Evolutionary conservation across 306 rosid genomes (phyloP), one percentile per base, ranked within the genome.

Genomic region (Fagus sylvatica): DNA sequence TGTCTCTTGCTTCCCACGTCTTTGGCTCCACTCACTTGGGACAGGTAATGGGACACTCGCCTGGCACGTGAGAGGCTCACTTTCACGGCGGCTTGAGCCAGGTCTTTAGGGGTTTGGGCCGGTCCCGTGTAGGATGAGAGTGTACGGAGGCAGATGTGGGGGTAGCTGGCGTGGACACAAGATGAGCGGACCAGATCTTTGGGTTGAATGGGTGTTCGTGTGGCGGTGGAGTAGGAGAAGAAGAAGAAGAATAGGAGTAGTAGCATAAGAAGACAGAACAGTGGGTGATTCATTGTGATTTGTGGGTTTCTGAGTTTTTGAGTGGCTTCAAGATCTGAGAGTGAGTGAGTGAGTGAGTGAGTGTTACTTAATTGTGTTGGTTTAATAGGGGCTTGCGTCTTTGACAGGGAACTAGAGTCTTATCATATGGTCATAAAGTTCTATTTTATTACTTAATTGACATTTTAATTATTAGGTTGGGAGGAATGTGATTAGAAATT

Each of bases 141-240:
- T 11, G 98, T 89, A 1, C 80, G 85, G 53, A 90, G 54, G 86
- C 98, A 94, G 56, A 92, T 82, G 37, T 37, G 57, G 10, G 97
- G 98, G 85, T 94, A 94, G 69, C 87, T 89, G 59, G 97, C 93
- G 79, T 90, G 83, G 1, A 68, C 69, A 72, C 98, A 94, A 0
- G 91, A 91, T 30, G 93, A 79, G 2, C 78, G 94, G 75, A 94
- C 74, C 56, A 88, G 87, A 73, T 88, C 51, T 46, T 46, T 85
- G 51, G 51, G 13, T 53, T 70, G 83, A 7, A 60, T 0, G 55
- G 49, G 69, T 16, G 55, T 66, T 30, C 33, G 32, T 34, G 85
- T 72, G 1, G 82, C 73, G 78, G 85, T 41, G 85, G 79, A 19
- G 68, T 53, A n/a, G 9, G 76, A 46, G 22, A 36, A 40, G 41